phyloP scores from a whole-genome alignment of 441 rosid species.

The Manihot esculenta region DNA sequence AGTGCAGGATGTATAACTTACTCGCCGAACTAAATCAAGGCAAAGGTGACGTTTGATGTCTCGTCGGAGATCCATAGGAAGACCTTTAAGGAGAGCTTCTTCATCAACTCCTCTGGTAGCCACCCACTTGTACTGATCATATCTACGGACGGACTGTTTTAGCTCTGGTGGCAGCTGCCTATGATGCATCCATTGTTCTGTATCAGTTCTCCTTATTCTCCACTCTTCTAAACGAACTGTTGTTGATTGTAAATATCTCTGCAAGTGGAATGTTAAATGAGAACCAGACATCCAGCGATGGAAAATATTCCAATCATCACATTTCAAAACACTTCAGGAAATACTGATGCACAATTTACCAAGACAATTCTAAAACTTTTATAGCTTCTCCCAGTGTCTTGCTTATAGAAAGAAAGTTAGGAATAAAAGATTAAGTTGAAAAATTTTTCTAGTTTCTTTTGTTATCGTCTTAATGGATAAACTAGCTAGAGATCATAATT shows the following conservation, averaged over 20 bases:
- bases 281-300: neutral
- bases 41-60: slow-evolving; percentile 91
- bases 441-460: neutral
- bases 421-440: neutral
- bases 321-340: neutral
- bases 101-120: slow-evolving; percentile 95
- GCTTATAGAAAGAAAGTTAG: slow-evolving; percentile 1
- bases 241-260: slow-evolving; percentile 81
- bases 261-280: slow-evolving; percentile 25
- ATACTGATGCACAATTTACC: neutral
- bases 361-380: neutral
- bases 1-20: slow-evolving; percentile 32
- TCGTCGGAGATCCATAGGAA: slow-evolving; percentile 76
- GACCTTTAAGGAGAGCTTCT: slow-evolving; percentile 67
- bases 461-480: neutral
- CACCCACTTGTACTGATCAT: slow-evolving; percentile 80
- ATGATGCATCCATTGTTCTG: slow-evolving; percentile 93
- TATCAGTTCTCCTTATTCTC: slow-evolving; percentile 82
- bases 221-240: slow-evolving; percentile 85
- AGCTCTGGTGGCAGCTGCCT: slow-evolving; percentile 76
- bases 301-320: neutral
- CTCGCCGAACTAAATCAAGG: slow-evolving; percentile 80
- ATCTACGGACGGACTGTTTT: slow-evolving; percentile 62
- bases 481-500: neutral
- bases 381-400: neutral